Percentiles rank a stretch among this genome's conserved stretches.
Evolutionary conservation across 331 rosid species (phyloP).

Genomic region (Dryas integrifolia): DNA sequence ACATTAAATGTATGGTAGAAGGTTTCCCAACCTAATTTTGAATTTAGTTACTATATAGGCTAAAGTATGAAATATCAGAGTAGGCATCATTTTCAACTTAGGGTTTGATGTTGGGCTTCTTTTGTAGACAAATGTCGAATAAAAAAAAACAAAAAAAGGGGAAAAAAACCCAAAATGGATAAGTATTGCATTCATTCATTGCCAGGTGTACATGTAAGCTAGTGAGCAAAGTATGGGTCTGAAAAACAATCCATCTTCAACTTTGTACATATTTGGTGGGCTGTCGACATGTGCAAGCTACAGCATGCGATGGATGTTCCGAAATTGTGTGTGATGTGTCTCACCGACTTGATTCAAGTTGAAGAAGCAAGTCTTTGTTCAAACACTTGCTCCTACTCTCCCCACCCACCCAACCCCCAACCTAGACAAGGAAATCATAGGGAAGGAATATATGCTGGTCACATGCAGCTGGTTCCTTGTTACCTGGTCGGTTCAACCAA

Average conservation of each 20-base stretch:
- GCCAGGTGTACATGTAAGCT: not conserved
- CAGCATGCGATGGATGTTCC: not conserved
- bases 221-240: not conserved
- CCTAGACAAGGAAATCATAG: too few species aligned
- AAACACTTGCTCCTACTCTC: not conserved
- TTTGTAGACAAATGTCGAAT: not conserved
- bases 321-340: not conserved
- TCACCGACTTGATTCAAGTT: not conserved
- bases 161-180: not conserved
- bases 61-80: too few species aligned
- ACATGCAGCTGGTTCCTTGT: too few species aligned
- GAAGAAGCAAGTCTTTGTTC: constrained; percentile 16
- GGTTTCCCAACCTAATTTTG: too few species aligned
- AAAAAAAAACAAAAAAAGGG: not conserved
- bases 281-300: not conserved
- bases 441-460: too few species aligned
- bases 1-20: too few species aligned
- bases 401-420: too few species aligned
- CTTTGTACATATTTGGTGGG: not conserved
- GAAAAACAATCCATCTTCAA: not conserved
- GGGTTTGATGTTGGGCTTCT: constrained; percentile 4
- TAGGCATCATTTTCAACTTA: too few species aligned
- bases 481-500: too few species aligned
- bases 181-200: not conserved
- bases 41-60: too few species aligned